A percentile compares a stretch with the other conserved stretches of the same genome.
phyloP scores from a whole-genome alignment of 306 rosid genomes.

The Mimosa bimucronata region DNA sequence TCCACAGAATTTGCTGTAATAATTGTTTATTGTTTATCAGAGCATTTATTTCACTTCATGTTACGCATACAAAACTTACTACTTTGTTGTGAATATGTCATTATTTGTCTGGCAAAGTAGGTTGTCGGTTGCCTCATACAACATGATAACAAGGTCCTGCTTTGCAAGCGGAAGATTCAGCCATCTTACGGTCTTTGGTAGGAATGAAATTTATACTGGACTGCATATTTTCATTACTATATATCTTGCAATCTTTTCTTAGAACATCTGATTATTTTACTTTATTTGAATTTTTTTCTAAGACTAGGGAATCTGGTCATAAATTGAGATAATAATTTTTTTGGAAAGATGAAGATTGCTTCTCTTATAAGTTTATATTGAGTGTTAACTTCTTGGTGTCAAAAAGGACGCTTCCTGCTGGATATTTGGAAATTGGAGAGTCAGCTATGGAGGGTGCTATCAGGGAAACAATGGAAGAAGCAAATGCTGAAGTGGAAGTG shows the following conservation, averaged over 20 bases:
- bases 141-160: slow-evolving; percentile 81
- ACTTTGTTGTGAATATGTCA: slow-evolving; percentile 37
- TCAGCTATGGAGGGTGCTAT: slow-evolving; percentile 94
- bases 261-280: not conserved
- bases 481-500: slow-evolving; percentile 91
- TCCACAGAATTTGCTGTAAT: slow-evolving; percentile 17
- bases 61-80: slow-evolving; percentile 27
- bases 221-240: slow-evolving; percentile 33
- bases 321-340: slow-evolving; percentile 35
- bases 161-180: slow-evolving; percentile 96
- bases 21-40: slow-evolving; percentile 26
- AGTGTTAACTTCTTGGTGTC: slow-evolving; percentile 39
- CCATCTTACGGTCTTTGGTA: slow-evolving; percentile 98
- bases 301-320: not conserved
- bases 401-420: slow-evolving; percentile 95
- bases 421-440: slow-evolving; percentile 95
- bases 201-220: slow-evolving; percentile 32
- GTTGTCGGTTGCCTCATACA: slow-evolving; percentile 94
- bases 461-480: slow-evolving; percentile 98
- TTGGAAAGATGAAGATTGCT: slow-evolving; percentile 31
- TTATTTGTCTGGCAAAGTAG: slow-evolving; percentile 52
- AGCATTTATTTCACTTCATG: slow-evolving; percentile 13
- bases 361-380: slow-evolving; percentile 29
- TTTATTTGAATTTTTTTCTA: too few species aligned
- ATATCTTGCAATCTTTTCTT: slow-evolving; percentile 20